Evolutionary conservation across 306 rosid species (phyloP), one percentile per base, ranked within the genome.

Genomic region (Hippophae gyantsensis): DNA sequence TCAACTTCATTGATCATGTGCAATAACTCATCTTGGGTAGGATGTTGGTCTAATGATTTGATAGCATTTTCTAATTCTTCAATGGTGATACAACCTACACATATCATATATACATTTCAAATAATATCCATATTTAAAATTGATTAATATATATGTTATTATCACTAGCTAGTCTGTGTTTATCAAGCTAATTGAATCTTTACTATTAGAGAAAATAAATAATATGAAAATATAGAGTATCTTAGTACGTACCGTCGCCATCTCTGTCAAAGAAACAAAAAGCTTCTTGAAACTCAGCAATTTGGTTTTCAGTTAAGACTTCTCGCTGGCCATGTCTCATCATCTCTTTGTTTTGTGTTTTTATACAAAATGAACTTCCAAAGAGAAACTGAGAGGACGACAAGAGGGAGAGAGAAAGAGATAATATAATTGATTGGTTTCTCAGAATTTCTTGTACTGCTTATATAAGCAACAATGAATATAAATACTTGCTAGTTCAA

Each of bases 231-330:
- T 8, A 11, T 11, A 13, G 52, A 42, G 61, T 58, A 89, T 72
- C 5, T 32, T 32, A 32, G 38, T 64, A 90, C 97, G 38, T 64
- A 90, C 97, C 97, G 66, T 90, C 95, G 54, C 95, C 95, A 77
- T 90, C 94, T 70, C 84, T 90, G 79, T 90, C 97, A 78, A 90
- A 84, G 32, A 90, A 72, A 71, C 99, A 55, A 62, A 90, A 90
- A 13, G 97, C 97, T 76, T 90, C 95, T 75, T 75, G 82, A 74
- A 90, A 87, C 83, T 87, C 97, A 58, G 72, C 77, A 74, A 90
- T 77, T 70, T 87, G 97, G 63, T 84, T 95, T 78, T 82, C 81
- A 32, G 78, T 82, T 48, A 90, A 84, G 50, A 72, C 58, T 52
- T 86, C 94, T 32, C 76, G 84, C 95, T 86, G 55, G 50, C 50